Percentiles rank a stretch among this genome's conserved stretches.
These are phyloP conservation scores for Penicillium sp. DNA, from an alignment of 2,329 filamentous ascomycete species.

Conservation along the genomic window DNA sequence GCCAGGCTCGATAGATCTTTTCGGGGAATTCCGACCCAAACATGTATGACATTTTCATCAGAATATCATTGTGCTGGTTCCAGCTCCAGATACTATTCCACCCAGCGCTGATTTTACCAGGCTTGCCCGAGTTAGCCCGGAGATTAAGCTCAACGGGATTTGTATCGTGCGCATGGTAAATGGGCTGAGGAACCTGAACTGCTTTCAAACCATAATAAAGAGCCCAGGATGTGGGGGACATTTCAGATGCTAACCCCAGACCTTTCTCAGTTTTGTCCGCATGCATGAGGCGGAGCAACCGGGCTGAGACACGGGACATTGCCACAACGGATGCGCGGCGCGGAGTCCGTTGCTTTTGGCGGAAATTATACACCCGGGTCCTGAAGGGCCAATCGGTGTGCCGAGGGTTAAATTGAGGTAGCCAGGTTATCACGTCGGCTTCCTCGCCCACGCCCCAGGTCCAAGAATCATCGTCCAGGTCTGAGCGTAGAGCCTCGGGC, in stretches of 20 bases:
- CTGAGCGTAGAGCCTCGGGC: not conserved
- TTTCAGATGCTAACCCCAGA: slow-evolving; percentile 10
- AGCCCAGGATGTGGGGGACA: slow-evolving; percentile 8
- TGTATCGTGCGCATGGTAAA: slow-evolving; percentile 5
- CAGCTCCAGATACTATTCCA: slow-evolving; percentile 9
- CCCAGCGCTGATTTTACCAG: slow-evolving; percentile 2
- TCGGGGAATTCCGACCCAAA: slow-evolving; percentile 5
- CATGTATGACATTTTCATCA: slow-evolving; percentile 5
- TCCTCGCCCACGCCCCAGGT: slow-evolving; percentile 10
- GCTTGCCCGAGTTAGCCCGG: slow-evolving; percentile 5
- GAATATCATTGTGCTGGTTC: slow-evolving; percentile 3
- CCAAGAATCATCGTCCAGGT: not conserved
- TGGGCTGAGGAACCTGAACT: slow-evolving; percentile 9
- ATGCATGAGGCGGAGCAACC: slow-evolving; percentile 4
- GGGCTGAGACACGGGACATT: slow-evolving; percentile 7
- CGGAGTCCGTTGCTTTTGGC: not conserved
- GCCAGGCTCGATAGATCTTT: slow-evolving; percentile 8
- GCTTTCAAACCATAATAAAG: slow-evolving; percentile 11
- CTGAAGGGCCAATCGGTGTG: slow-evolving; percentile 5
- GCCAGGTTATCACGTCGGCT: slow-evolving; percentile 11
- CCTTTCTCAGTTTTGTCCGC: not conserved
- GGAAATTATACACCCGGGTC: not conserved
- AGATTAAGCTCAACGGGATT: slow-evolving; percentile 1
- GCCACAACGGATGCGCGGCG: slow-evolving; percentile 6
- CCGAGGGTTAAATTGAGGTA: slow-evolving; percentile 8